phyloP scores from a whole-genome alignment of 352 stramenopile genomes.

The Saprolegnia parasitica region DNA sequence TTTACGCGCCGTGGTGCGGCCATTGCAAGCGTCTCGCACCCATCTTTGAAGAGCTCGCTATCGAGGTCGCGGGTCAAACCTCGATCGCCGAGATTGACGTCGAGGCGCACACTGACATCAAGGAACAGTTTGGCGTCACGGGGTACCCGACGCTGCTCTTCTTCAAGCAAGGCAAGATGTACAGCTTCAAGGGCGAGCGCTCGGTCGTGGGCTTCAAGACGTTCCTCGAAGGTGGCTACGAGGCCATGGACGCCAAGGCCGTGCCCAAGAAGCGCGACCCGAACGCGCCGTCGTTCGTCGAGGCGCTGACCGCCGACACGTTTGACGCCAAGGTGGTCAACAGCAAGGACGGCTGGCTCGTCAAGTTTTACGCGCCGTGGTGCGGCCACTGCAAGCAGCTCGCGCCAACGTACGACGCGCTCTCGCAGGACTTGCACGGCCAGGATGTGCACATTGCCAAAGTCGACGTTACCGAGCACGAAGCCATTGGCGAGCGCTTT shows the following conservation, averaged over 20 bases:
- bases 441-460: conserved; percentile 6
- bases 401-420: conserved; percentile 41
- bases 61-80: neutral
- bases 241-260: neutral
- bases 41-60: neutral
- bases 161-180: neutral
- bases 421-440: neutral
- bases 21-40: no score
- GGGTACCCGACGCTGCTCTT: neutral
- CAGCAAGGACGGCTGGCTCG: neutral
- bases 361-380: conserved; percentile 47
- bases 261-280: conserved; percentile 13
- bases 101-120: conserved; percentile 3
- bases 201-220: neutral
- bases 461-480: conserved; percentile 1
- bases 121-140: conserved; percentile 5
- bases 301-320: conserved; percentile 24
- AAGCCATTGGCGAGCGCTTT: neutral
- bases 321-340: neutral
- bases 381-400: conserved; percentile 64
- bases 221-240: neutral
- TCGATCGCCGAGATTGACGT: neutral
- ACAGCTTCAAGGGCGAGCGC: conserved; percentile 8
- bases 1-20: no score
- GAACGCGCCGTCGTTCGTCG: neutral